These are phyloP conservation scores for Passiflora organensis DNA, from an alignment of 345 rosid species.

Conservation along the genomic window DNA sequence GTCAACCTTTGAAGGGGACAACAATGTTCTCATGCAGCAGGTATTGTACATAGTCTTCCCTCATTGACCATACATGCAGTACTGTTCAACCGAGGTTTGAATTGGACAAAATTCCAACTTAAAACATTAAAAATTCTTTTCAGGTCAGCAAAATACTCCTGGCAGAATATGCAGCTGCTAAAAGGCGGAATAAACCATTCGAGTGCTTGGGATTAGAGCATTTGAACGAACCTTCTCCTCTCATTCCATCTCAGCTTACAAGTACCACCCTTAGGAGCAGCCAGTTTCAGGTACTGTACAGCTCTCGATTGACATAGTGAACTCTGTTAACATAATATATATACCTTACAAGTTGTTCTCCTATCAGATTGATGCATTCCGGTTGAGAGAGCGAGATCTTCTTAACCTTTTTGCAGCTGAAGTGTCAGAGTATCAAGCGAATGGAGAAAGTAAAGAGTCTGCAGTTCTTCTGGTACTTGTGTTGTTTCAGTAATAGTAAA, in stretches of 20 bases:
- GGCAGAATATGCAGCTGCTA: conserved; percentile 54
- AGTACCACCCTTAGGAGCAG: too few relatives aligned
- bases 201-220: conserved; percentile 76
- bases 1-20: conserved; percentile 99
- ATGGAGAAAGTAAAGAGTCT: conserved; percentile 57
- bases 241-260: conserved; percentile 61
- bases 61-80: not conserved
- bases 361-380: conserved; percentile 56
- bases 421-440: conserved; percentile 53
- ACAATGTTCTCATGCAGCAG: conserved; percentile 91
- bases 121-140: too few relatives aligned
- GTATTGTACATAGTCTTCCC: too few relatives aligned
- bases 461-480: conserved; percentile 54
- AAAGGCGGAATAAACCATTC: conserved; percentile 62
- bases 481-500: conserved; percentile 5
- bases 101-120: not conserved
- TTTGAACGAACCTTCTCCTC: conserved; percentile 62
- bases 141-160: conserved; percentile 93
- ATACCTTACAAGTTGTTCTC: conserved; percentile 3
- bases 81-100: not conserved
- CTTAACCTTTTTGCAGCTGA: conserved; percentile 55
- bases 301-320: conserved; percentile 49
- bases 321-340: conserved; percentile 1
- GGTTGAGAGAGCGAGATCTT: conserved; percentile 83
- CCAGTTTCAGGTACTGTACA: conserved; percentile 59